Conservation (phyloP, 2,329 filamentous ascomycete species). For the Fonsecaea erecta region DNA sequence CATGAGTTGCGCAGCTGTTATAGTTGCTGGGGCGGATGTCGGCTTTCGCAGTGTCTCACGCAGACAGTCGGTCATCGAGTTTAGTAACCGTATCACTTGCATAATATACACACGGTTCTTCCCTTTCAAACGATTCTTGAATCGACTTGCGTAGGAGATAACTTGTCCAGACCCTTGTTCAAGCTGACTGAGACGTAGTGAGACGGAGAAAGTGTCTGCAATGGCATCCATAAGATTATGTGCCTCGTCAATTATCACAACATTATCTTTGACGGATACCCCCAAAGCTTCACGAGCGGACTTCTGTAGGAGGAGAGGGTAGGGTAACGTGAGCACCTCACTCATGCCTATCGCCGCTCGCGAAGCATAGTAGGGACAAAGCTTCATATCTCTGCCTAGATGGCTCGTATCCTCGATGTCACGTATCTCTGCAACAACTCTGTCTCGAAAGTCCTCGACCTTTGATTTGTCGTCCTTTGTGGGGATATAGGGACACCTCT, state of each 20-base stretch:
- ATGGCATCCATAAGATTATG: conserved; percentile 98
- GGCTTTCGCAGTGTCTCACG: conserved; percentile 52
- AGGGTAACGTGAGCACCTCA: conserved; percentile 88
- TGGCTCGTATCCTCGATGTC: conserved; percentile 90
- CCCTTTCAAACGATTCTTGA: conserved; percentile 85
- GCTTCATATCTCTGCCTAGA: conserved; percentile 75
- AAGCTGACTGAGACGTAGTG: conserved; percentile 74
- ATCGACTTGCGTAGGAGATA: conserved; percentile 80
- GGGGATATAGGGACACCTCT: conserved; percentile 76
- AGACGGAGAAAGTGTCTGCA: conserved; percentile 79
- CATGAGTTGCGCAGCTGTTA: conserved; percentile 73
- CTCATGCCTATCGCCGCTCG: conserved; percentile 78
- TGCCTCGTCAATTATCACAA: conserved; percentile 96
- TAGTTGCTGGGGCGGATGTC: conserved; percentile 65
- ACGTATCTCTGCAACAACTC: conserved; percentile 78
- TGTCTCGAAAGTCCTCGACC: conserved; percentile 81
- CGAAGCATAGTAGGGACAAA: conserved; percentile 98
- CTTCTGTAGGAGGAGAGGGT: conserved; percentile 85
- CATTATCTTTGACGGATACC: conserved; percentile 81
- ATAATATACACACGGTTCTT: conserved; percentile 91
- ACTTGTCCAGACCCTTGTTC: conserved; percentile 74
- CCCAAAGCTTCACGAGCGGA: conserved; percentile 85
- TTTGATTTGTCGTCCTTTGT: conserved; percentile 74
- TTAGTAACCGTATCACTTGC: conserved; percentile 80
- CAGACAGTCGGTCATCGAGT: conserved; percentile 75